phyloP scores from a whole-genome alignment of 2,329 filamentous ascomycete species.

The Endothia cerciana region DNA sequence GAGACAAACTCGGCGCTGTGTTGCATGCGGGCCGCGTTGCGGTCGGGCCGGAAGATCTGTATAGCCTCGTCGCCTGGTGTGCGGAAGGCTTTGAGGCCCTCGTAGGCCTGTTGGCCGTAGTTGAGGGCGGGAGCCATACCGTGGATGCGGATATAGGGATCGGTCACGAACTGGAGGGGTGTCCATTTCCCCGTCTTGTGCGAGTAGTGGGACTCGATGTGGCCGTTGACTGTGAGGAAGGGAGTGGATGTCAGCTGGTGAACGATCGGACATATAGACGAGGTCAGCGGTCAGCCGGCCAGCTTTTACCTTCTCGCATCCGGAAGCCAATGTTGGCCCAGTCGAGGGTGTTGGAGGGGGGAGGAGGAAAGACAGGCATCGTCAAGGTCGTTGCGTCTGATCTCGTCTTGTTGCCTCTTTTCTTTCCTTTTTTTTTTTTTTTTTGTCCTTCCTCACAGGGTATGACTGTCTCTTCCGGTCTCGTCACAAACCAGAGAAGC shows the following conservation, averaged over 20 bases:
- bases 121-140: conserved; percentile 95
- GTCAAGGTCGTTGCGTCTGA: conserved; percentile 23
- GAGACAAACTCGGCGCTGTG: conserved; percentile 83
- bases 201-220: conserved; percentile 87
- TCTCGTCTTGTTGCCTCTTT: not conserved
- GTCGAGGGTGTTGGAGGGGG: conserved; percentile 81
- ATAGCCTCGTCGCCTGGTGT: conserved; percentile 70
- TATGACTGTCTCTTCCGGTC: not conserved
- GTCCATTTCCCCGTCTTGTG: conserved; percentile 77
- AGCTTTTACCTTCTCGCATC: conserved; percentile 79
- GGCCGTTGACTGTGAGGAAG: conserved; percentile 74
- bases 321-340: conserved; percentile 94
- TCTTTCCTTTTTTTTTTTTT: too few species aligned
- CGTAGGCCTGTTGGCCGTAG: conserved; percentile 97
- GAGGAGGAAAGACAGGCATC: conserved; percentile 71
- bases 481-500: not conserved
- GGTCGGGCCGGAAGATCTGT: conserved; percentile 83
- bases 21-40: conserved; percentile 83
- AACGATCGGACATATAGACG: not conserved
- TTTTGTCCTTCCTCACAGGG: too few species aligned
- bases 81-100: conserved; percentile 97
- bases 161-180: conserved; percentile 74
- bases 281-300: not conserved
- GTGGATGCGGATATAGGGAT: conserved; percentile 86
- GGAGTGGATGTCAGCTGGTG: not conserved